Evolutionary conservation across 306 rosid species (phyloP), one percentile per base, ranked within the genome.

Genomic region (Aeschynomene evenia): DNA sequence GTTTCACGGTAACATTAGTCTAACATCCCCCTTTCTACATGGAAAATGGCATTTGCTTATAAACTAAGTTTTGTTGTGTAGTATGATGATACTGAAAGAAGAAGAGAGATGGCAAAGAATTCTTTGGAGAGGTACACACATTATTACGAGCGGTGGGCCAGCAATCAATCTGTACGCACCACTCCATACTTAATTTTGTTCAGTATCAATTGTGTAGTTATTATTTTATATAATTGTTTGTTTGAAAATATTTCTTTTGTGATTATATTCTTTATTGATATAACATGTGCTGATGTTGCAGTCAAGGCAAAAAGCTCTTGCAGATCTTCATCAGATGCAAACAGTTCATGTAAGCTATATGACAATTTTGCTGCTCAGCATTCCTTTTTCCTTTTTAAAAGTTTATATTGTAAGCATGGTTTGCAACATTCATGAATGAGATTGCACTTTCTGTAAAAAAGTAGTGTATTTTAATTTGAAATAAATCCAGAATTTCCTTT

Each of bases 81-180:
- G 87, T 80, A 83, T 63, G 87, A 83, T 69, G 87, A 89, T 53
- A 26, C 98, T 59, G 98, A 92, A 82, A 85, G 82, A 72, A 86
- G 98, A 76, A 82, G 95, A 78, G 96, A 92, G 79, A 92, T 92
- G 98, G 98, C 98, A 15, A 92, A 92, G 83, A 92, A 92, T 74
- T 92, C 96, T 4, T 84, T 92, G 72, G 98, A 92, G 88, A 85
- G 95, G 78, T 92, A 92, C 77, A 92, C 98, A 64, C 98, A 92
- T 80, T 92, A 92, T 77, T 92, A 92, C 72, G 98, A 92, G 85
- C 92, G 98, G 65, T 92, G 98, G 98, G 98, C 98, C 51, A 92
- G 96, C 80, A 92, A 92, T 77, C 98, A 92, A 81, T 85, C 88
- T 71, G 98, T 92, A 92, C 68, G 90, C 65, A 70, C 72, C 46